These are phyloP conservation scores for Neurospora discreta DNA, from an alignment of 495 filamentous ascomycete species.

Conservation along the genomic window DNA sequence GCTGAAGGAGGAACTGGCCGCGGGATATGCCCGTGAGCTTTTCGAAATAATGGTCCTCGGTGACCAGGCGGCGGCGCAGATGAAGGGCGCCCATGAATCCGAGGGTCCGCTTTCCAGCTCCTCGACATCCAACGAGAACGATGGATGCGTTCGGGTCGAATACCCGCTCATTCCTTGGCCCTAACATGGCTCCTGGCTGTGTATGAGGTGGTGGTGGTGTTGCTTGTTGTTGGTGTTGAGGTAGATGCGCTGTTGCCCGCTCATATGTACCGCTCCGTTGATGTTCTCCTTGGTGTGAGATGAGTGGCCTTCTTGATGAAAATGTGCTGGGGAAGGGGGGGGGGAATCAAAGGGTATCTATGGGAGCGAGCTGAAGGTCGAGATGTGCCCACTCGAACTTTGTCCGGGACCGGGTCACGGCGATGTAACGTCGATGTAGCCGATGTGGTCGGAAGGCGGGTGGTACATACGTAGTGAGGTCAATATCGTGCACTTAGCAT, in stretches of 20 bases:
- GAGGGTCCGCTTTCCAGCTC: conserved; percentile 66
- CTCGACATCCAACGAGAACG: conserved; percentile 63
- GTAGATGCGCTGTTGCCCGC: background rate
- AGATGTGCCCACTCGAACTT: background rate
- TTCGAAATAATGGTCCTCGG: conserved; percentile 60
- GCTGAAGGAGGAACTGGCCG: conserved; percentile 46
- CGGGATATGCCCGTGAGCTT: conserved; percentile 52
- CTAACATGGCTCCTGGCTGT: conserved; percentile 10
- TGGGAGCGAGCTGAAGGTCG: background rate
- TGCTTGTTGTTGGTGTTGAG: background rate
- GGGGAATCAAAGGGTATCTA: background rate
- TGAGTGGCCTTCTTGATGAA: background rate
- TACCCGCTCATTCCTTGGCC: conserved; percentile 26
- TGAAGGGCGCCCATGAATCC: conserved; percentile 67
- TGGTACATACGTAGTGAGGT: background rate
- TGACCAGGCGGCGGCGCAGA: conserved; percentile 57
- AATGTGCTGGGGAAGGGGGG: background rate
- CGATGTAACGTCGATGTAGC: background rate
- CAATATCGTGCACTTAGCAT: background rate
- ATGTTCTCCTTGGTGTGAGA: background rate
- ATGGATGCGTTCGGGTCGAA: conserved; percentile 58
- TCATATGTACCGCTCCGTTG: background rate
- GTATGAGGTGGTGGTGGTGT: background rate
- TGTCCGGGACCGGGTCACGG: background rate
- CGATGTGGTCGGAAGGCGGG: background rate